Conservation (phyloP, 2,329 filamentous ascomycete species). For the Monosporascus sp. region DNA sequence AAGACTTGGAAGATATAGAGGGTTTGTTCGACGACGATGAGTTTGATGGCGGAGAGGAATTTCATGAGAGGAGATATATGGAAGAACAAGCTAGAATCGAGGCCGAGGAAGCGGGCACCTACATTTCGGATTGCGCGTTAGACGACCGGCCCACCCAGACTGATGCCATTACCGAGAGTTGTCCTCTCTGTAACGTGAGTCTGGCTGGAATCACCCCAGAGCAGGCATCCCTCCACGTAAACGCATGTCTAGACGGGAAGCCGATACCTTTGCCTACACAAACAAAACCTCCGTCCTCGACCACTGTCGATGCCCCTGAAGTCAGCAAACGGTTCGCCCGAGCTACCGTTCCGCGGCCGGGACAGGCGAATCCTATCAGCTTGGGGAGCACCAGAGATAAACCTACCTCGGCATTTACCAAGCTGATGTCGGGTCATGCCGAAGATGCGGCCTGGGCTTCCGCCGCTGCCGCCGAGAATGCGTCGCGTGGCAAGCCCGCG, state of each 20-base stretch:
- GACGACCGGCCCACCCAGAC: slow-evolving; percentile 21
- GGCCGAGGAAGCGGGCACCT: slow-evolving; percentile 46
- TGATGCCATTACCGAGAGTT: slow-evolving; percentile 39
- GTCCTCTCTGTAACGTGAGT: slow-evolving; percentile 71
- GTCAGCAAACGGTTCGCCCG: slow-evolving; percentile 57
- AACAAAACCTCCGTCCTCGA: slow-evolving; percentile 18
- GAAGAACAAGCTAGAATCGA: slow-evolving; percentile 67
- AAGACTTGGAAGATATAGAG: slow-evolving; percentile 21
- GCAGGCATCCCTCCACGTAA: slow-evolving; percentile 79
- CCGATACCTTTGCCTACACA: slow-evolving; percentile 48
- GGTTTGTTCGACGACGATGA: slow-evolving; percentile 44
- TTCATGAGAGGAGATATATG: slow-evolving; percentile 64
- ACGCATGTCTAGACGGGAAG: slow-evolving; percentile 83
- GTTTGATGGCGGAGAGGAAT: slow-evolving; percentile 56
- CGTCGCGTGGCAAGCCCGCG: slow-evolving; percentile 76
- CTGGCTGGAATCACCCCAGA: slow-evolving; percentile 56
- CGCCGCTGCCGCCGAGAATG: slow-evolving; percentile 73
- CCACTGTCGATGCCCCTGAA: slow-evolving; percentile 31
- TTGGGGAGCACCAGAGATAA: slow-evolving; percentile 35
- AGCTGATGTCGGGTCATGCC: slow-evolving; percentile 86
- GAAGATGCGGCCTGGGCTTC: slow-evolving; percentile 87
- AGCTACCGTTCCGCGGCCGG: slow-evolving; percentile 67
- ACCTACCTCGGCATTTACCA: slow-evolving; percentile 73
- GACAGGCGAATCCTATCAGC: slow-evolving; percentile 73
- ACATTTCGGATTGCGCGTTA: slow-evolving; percentile 27